These are phyloP conservation scores for Monilinia aucupariae DNA, from an alignment of 2,329 filamentous ascomycete genomes.

Conservation along the genomic window DNA sequence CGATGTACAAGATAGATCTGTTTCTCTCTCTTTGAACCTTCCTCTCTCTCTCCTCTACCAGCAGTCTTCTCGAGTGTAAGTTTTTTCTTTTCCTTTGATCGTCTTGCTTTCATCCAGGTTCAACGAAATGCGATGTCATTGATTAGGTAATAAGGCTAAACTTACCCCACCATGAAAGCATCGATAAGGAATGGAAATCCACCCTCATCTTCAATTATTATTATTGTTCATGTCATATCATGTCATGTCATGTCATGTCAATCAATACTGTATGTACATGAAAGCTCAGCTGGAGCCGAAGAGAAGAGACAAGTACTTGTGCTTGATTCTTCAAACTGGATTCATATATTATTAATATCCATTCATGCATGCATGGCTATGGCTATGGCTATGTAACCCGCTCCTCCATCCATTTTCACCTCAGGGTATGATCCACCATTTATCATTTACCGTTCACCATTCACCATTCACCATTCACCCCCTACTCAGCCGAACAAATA, in stretches of 20 bases:
- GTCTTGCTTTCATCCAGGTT: not conserved
- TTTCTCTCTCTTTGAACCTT: not conserved
- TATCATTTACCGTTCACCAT: not conserved
- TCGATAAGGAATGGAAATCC: no score
- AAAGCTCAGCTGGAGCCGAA: no score
- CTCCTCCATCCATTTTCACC: not conserved
- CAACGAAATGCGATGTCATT: not conserved
- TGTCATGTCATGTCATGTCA: no score
- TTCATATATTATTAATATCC: not conserved
- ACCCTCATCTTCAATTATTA: no score
- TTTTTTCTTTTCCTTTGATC: not conserved
- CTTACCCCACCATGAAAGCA: no score
- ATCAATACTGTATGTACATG: no score
- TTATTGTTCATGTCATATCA: no score
- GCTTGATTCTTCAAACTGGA: no score
- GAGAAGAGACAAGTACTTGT: no score
- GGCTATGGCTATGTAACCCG: not conserved
- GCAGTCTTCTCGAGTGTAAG: no score
- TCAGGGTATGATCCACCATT: not conserved
- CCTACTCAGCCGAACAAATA: not conserved
- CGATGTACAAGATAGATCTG: no score
- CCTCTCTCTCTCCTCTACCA: not conserved
- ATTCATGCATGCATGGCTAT: not conserved
- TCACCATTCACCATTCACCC: not conserved
- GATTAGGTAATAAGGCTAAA: not conserved